Evolutionary conservation across 495 filamentous ascomycete species (phyloP).

Genomic region (Cryomyces minteri): DNA sequence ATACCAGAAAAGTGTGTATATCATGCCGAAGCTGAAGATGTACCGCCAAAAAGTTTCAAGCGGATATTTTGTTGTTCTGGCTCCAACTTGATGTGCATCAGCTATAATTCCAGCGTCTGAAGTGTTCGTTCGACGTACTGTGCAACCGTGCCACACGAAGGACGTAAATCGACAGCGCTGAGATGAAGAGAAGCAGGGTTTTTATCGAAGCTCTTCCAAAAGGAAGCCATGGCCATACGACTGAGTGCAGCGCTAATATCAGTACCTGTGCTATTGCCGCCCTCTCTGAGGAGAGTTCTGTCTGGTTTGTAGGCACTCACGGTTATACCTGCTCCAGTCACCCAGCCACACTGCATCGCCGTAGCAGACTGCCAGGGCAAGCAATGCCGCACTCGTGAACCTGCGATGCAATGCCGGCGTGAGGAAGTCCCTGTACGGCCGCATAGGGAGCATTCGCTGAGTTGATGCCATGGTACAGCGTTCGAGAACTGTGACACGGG

Average conservation of each 20-base stretch:
- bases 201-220: slow-evolving; percentile 57
- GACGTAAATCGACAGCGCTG: slow-evolving; percentile 48
- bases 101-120: background rate
- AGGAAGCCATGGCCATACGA: slow-evolving; percentile 75
- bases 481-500: too few relatives aligned
- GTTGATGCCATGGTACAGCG: slow-evolving; percentile 24
- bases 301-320: slow-evolving; percentile 1
- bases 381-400: slow-evolving; percentile 54
- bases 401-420: slow-evolving; percentile 76
- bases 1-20: slow-evolving; percentile 29
- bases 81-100: slow-evolving; percentile 25
- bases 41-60: slow-evolving; percentile 39
- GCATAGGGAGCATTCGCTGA: slow-evolving; percentile 15
- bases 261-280: background rate
- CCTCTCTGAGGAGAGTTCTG: background rate
- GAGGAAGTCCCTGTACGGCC: slow-evolving; percentile 72
- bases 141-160: slow-evolving; percentile 79
- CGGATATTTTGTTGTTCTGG: slow-evolving; percentile 49
- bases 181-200: slow-evolving; percentile 51
- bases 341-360: slow-evolving; percentile 50
- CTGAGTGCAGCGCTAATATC: slow-evolving; percentile 21
- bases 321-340: slow-evolving; percentile 31
- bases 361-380: slow-evolving; percentile 55
- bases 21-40: slow-evolving; percentile 21
- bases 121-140: slow-evolving; percentile 18